These are phyloP conservation scores for Senna siamea DNA, from an alignment of 306 rosid species.

Conservation along the genomic window DNA sequence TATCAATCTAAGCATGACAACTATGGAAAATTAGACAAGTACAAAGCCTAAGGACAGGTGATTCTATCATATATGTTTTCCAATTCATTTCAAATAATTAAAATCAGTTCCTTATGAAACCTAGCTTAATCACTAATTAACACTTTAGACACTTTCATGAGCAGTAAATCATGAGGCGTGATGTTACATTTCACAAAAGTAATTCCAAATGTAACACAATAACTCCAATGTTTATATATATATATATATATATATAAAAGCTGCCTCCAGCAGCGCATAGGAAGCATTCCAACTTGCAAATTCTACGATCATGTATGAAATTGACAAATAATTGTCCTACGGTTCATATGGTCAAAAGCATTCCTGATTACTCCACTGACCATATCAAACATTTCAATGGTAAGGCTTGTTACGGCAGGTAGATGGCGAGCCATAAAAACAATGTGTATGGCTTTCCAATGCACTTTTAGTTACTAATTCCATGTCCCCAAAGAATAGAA, in stretches of 20 bases:
- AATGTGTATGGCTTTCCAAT: constrained; percentile 18
- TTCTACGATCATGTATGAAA: constrained; percentile 20
- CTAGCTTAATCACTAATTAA: constrained; percentile 15
- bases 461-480: neutral
- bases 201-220: neutral
- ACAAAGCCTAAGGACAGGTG: constrained; percentile 11
- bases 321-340: neutral
- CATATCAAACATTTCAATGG: constrained; percentile 19
- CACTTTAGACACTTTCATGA: constrained; percentile 13
- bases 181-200: constrained; percentile 8
- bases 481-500: neutral
- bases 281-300: constrained; percentile 28
- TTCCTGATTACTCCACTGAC: constrained; percentile 15
- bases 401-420: constrained; percentile 7
- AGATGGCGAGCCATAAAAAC: constrained; percentile 23
- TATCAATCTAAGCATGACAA: no score
- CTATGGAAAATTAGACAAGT: constrained; percentile 11
- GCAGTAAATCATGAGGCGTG: constrained; percentile 11
- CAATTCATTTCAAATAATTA: neutral
- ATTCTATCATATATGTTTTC: constrained; percentile 8
- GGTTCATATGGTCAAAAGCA: constrained; percentile 12
- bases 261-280: neutral
- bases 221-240: constrained; percentile 8
- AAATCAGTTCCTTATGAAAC: neutral
- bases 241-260: neutral